Evolutionary conservation across 768 basidiomycete genomes (phyloP), one percentile per base, ranked within the genome.

Genomic region (Termitomyces sp.): DNA sequence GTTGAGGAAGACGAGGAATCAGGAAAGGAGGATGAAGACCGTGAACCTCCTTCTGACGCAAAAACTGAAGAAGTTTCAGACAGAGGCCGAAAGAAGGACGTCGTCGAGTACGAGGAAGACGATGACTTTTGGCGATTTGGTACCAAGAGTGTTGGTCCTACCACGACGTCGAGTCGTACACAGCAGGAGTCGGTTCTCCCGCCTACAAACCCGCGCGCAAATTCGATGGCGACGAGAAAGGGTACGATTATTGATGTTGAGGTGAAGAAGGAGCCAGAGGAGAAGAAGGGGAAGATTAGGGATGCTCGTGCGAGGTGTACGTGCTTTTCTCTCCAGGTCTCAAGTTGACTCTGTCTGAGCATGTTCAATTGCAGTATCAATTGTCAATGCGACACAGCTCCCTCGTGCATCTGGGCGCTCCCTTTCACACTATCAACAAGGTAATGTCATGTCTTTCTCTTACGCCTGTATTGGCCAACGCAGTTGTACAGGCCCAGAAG

Each of bases 111-210:
- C 2, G 36, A 60, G 14, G 53, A 63, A 37, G 55, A 57, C n/a
- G 62, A 57, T 1, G 43, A 63, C 36, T 63, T 59, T 14, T 60
- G 63, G 63, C 42, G 59, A 25, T 63, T 63, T 43, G 59, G 55
- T 32, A 32, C 46, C 8, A 46, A 46, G 11, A 31, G 34, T 12
- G 2, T 7, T 36, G 57, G 25, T 9, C 12, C 43, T 45, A 11
- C n/a, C 5, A 31, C 36, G 25, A 29, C 17, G 14, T n/a, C 51
- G 9, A 59, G 51, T 32, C 42, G 45, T 11, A 15, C 15, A 17
- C 11, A 4, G n/a, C 32, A 32, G 32, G 45, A 57, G 34, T 32
- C 51, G 17, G 25, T 42, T 55, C 17, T 31, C 15, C 54, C 9
- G 17, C 54, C 38, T 15, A 31, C 9, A 10, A 29, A 29, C 6